Base-by-base conservation (phyloP, 257 asterid species). In the Solanum pimpinellifolium region DNA sequence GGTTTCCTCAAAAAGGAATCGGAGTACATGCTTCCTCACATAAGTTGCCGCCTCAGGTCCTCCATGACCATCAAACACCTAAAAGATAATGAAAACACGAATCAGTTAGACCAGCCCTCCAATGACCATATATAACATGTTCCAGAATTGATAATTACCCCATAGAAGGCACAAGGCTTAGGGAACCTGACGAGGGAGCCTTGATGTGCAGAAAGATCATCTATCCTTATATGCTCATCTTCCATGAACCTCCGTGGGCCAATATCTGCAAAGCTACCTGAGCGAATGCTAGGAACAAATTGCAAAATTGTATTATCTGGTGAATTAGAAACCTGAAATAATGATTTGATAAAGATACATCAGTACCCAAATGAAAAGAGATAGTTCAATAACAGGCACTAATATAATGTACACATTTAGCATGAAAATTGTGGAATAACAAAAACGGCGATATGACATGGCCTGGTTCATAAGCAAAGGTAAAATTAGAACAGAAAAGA, bases 31-130 rank as follows among this genome's bases (percentile, higher is more conserved):
- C 60, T 88, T 92, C 44, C 86, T 90, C 49, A 94, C 92, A 82
- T 91, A 95, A 60, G 95, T 92, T 31, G 98, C 98, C 11, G 98
- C 98, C 80, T 95, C 98, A 27, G 98, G 92, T 44, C 98, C 98
- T 85, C 98, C 98, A 74, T 95, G 98, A 10, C 98, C 98, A 90
- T 95, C 98, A 91, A 95, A 95, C 52, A 94, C 90, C 98, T 94
- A 69, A 11, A 87, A 76, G 31, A 7, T 81, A 35, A 80, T 11
- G 75, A 69, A 66, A 29, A 27, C 42, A 46, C 10, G 5, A 78
- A 46, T 78, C 66, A 46, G 4, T 27, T 60, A 73, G 47, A 76
- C 18, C 20, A 82, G 66, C 0, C n/a, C 84, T 29, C 42, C 27
- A 78, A 46, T 2, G 66, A 46, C 84, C 1, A 46, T 46, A 13